A percentile compares a stretch with the other conserved stretches of the same genome.
phyloP scores from a whole-genome alignment of 1,139 yeast genomes.

The Hyphopichia khmerensis region DNA sequence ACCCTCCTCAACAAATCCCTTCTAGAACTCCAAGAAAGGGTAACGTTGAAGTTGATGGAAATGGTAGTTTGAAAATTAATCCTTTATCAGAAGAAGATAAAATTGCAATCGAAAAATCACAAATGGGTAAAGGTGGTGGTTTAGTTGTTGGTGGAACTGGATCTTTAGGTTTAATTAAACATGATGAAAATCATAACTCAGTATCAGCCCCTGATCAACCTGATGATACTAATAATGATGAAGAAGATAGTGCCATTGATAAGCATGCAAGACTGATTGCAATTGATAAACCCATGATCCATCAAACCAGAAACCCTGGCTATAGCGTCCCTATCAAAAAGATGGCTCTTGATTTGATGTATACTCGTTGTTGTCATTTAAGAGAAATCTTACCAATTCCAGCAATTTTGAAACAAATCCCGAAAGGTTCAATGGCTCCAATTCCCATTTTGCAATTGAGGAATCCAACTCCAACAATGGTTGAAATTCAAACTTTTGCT shows the following conservation, averaged over 20 bases:
- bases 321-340: conserved; percentile 40
- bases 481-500: conserved; percentile 71
- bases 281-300: conserved; percentile 52
- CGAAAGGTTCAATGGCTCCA: conserved; percentile 68
- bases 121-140: conserved; percentile 62
- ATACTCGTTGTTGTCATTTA: conserved; percentile 89
- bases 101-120: conserved; percentile 39
- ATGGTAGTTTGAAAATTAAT: conserved; percentile 61
- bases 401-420: conserved; percentile 78
- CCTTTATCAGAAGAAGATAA: conserved; percentile 64
- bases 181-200: conserved; percentile 10
- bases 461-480: conserved; percentile 72
- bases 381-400: conserved; percentile 92
- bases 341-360: conserved; percentile 62
- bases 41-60: conserved; percentile 62
- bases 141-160: conserved; percentile 81
- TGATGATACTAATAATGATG: conserved; percentile 10
- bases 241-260: conserved; percentile 44
- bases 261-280: conserved; percentile 39
- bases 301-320: conserved; percentile 18
- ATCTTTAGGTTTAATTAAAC: conserved; percentile 43
- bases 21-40: conserved; percentile 66
- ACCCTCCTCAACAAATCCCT: conserved; percentile 73
- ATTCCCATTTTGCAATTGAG: conserved; percentile 62
- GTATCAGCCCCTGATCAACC: conserved; percentile 6